These are phyloP conservation scores for Heimioporus punctisporus DNA, from an alignment of 1,284 basidiomycete genomes.

Conservation along the genomic window DNA sequence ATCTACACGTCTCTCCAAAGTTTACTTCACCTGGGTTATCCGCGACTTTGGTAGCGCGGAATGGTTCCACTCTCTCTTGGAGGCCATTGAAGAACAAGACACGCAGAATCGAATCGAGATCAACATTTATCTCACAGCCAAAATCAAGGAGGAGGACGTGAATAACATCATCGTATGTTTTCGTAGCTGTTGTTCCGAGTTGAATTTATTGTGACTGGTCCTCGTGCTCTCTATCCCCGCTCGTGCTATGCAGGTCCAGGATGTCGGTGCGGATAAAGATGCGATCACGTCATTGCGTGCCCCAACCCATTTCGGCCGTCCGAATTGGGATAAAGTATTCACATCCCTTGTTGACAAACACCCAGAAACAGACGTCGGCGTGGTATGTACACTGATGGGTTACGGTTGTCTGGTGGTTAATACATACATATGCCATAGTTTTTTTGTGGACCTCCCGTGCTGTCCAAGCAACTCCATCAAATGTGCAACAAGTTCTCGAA, in stretches of 20 bases:
- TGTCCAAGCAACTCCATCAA: conserved; percentile 72
- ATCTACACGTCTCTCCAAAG: conserved; percentile 79
- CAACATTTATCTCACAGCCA: conserved; percentile 89
- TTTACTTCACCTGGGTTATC: conserved; percentile 91
- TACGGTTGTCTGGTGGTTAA: conserved; percentile 1
- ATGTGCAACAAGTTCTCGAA: conserved; percentile 88
- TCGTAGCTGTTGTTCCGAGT: not conserved
- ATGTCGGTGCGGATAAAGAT: conserved; percentile 88
- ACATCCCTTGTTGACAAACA: conserved; percentile 76
- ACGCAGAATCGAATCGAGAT: conserved; percentile 83
- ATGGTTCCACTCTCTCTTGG: conserved; percentile 93
- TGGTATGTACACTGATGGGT: conserved; percentile 45
- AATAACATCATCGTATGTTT: conserved; percentile 80
- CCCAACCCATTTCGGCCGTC: conserved; percentile 92
- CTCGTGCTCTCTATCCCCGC: not conserved
- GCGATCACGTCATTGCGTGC: conserved; percentile 84
- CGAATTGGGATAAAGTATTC: conserved; percentile 92
- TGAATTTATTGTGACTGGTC: too few species aligned
- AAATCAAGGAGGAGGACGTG: conserved; percentile 87
- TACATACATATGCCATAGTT: conserved; percentile 44
- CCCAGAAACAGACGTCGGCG: conserved; percentile 83
- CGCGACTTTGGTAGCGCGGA: conserved; percentile 85
- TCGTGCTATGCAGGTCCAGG: conserved; percentile 56
- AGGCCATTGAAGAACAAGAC: conserved; percentile 93
- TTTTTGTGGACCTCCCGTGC: conserved; percentile 77